Conservation (phyloP, 2,329 filamentous ascomycete species). For the Aspergillus felis region DNA sequence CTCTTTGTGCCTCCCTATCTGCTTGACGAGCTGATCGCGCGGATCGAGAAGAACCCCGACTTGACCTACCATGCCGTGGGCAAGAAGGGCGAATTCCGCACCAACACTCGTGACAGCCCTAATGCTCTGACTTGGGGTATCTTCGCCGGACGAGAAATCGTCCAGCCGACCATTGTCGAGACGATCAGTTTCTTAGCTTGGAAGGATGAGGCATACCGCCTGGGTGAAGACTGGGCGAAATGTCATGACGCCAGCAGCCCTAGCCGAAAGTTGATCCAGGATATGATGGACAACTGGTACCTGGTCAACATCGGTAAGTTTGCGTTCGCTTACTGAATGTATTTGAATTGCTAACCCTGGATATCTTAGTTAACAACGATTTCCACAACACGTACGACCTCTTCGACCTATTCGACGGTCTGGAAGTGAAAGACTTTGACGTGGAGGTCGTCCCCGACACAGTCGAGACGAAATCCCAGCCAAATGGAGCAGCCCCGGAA, state of each 20-base stretch:
- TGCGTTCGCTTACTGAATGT: conserved; percentile 1
- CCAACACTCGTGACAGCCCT: conserved; percentile 78
- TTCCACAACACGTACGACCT: conserved; percentile 82
- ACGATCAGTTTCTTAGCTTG: conserved; percentile 95
- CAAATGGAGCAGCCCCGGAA: conserved; percentile 14
- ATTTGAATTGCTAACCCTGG: conserved; percentile 20
- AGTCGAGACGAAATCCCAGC: conserved; percentile 16
- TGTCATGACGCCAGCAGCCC: conserved; percentile 76
- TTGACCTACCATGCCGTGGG: conserved; percentile 94
- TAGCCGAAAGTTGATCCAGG: conserved; percentile 74
- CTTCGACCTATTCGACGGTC: conserved; percentile 78
- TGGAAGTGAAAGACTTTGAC: conserved; percentile 46
- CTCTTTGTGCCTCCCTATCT: conserved; percentile 78
- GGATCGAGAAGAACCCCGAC: conserved; percentile 73
- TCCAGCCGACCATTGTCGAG: conserved; percentile 99
- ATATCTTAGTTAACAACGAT: conserved; percentile 79
- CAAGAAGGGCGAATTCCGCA: conserved; percentile 73
- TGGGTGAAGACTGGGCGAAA: conserved; percentile 90
- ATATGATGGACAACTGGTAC: conserved; percentile 86
- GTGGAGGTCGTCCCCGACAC: conserved; percentile 23
- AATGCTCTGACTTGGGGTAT: conserved; percentile 99
- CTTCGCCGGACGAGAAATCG: conserved; percentile 97
- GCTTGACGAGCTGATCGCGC: conserved; percentile 69
- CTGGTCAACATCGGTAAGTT: conserved; percentile 86
- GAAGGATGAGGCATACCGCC: conserved; percentile 95